Base-by-base conservation (phyloP, 805 yeast genomes). In the Yamadazyma scolyti region DNA sequence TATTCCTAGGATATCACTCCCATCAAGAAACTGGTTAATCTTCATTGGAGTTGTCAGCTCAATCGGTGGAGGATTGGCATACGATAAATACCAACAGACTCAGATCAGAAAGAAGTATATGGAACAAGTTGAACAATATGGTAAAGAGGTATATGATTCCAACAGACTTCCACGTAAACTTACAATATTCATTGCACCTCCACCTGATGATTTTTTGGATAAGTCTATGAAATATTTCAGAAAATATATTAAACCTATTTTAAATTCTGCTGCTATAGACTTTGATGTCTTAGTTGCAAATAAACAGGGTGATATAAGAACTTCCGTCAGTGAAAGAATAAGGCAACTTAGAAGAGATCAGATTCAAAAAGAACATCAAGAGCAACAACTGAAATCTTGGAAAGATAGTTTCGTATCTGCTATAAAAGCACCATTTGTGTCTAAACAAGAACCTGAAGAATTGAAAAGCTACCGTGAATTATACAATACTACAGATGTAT, bases 11-110 rank as follows among this genome's bases (percentile, higher is more conserved):
- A 46, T 88, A 14, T 73, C 81, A 22, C 61, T 93, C 9, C 98
- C 98, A 0, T 81, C 95, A 1, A 69, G 96, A 40, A 93, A 90
- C 61, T 90, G 97, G 98, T 58, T 75, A 65, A 84, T 88, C 21
- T 93, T 93, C 58, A 82, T 95, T 84, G 52, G 79, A 0, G 75
- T 84, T 6, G 53, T 83, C 2, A 77, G 79, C 1, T 59, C 71
- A 2, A 60, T 82, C 21, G 68, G 83, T 2, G 90, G 95, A n/a
- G 86, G 90, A 9, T 70, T 79, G 18, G 71, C 71, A 10, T 88
- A 86, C 58, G 98, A 93, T 57, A 79, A 81, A 43, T 66, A 73
- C 37, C 72, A 86, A 54, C 93, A 88, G 44, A 71, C 70, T 27
- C 69, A 73, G 40, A 69, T 82, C 16, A 62, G 96, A 23, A 59